Evolutionary conservation across 352 stramenopile species (phyloP), one percentile per base, ranked within the genome.

Genomic region (Halophytophthora batemanensis): DNA sequence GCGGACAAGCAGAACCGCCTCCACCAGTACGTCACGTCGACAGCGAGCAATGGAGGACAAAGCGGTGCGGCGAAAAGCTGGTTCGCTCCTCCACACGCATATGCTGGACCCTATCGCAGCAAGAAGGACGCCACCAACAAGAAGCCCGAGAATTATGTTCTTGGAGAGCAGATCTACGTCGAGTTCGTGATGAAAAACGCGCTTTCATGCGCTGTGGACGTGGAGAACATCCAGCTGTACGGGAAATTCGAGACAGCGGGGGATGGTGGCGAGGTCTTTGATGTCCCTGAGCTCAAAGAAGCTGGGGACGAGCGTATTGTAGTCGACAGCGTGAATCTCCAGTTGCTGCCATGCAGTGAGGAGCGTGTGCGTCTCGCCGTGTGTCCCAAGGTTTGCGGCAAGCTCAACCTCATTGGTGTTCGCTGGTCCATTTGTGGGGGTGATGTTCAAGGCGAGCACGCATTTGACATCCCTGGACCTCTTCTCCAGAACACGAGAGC

Each of bases 171-270:
- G 45, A 87, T 94, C 21, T 94, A 91, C 44, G 83, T 94, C 6
- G 83, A 94, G 47, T 92, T 94, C 56, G 73, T 90, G 33, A 88
- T 94, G 77, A 91, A 92, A 52, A 94, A 94, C 46, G 77, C 81
- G 10, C 63, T 94, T 2, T 90, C 82, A 13, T 92, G 81, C 50
- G 83, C 82, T 5, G 83, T 94, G 19, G 80, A 90, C 41, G 75
- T 94, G 8, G 75, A 87, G 23, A 66, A 85, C 40, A 86, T 94
- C 53, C 83, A 92, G 55, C 65, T 94, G 18, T 91, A 74, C 53
- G 83, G 83, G n/a, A 81, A 69, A 28, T 88, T 90, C 40, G 76
- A 89, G 37, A 45, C 59, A 10, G 35, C 43, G 1, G 47, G 50
- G 25, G 45, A 67, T 19, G 41, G 62, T 15, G 45, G 49, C 3